Evolutionary conservation across 2,329 filamentous ascomycete genomes (phyloP).

Genomic region (Hirsutella minnesotensis): DNA sequence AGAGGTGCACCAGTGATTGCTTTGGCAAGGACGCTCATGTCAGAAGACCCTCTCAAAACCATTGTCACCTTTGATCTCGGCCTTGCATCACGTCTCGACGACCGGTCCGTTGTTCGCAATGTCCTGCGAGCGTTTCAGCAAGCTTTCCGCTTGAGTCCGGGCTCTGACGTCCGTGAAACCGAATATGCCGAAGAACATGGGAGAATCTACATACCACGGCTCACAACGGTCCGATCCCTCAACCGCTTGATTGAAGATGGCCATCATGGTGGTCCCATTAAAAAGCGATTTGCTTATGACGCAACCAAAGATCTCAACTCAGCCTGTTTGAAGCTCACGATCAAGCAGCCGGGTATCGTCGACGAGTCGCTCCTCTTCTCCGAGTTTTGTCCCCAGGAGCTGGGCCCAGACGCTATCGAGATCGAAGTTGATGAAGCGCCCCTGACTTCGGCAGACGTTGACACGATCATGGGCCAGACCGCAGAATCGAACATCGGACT

Average conservation of each 20-base stretch:
- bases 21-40: constrained; percentile 34
- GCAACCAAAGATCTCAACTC: constrained; percentile 3
- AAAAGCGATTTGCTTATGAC: constrained; percentile 10
- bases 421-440: constrained; percentile 25
- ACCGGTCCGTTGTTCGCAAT: constrained; percentile 5
- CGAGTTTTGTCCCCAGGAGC: constrained; percentile 6
- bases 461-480: constrained; percentile 20
- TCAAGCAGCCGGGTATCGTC: constrained; percentile 14
- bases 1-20: constrained; percentile 28
- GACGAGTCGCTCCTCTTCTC: constrained; percentile 14
- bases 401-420: constrained; percentile 23
- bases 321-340: constrained; percentile 14
- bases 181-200: constrained; percentile 30
- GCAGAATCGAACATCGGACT: constrained; percentile 20
- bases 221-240: constrained; percentile 25
- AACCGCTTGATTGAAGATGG: constrained; percentile 33
- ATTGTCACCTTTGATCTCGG: constrained; percentile 32
- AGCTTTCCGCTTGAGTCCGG: constrained; percentile 9
- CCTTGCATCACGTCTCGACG: constrained; percentile 8
- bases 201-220: constrained; percentile 30
- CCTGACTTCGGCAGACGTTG: constrained; percentile 24
- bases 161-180: constrained; percentile 18
- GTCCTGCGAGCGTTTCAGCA: constrained; percentile 15
- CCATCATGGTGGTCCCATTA: constrained; percentile 1
- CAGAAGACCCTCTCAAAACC: constrained; percentile 31